Percentiles rank a stretch among this genome's conserved stretches.
These are phyloP conservation scores for Carex sylvatica DNA, from an alignment of 202 grass and related monocot genomes.

Conservation along the genomic window DNA sequence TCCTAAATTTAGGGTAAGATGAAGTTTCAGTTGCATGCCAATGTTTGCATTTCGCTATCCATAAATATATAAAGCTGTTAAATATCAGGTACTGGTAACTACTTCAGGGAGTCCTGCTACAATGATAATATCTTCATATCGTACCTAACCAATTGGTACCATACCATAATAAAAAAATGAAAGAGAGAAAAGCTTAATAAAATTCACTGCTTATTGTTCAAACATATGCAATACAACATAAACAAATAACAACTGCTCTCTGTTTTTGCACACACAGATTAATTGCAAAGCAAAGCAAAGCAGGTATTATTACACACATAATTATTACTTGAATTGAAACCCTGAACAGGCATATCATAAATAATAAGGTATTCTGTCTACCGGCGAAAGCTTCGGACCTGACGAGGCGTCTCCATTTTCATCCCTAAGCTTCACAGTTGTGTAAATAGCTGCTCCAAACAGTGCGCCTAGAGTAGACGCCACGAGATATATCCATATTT, in stretches of 20 bases:
- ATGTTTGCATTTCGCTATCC: neutral
- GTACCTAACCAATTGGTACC: neutral
- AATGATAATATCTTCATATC: neutral
- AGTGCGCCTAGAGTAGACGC: constrained; percentile 76
- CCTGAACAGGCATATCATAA: constrained; percentile 3
- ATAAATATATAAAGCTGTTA: neutral
- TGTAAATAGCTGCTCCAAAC: constrained; percentile 65
- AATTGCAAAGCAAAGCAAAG: constrained; percentile 41
- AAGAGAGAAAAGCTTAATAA: neutral
- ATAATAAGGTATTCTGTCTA: neutral
- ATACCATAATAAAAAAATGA: neutral
- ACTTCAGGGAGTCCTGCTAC: neutral
- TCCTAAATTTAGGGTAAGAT: too few relatives aligned
- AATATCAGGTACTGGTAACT: neutral
- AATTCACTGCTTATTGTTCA: neutral
- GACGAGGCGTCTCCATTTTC: constrained; percentile 52
- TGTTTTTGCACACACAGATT: neutral
- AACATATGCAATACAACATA: constrained; percentile 3
- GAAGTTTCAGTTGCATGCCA: too few relatives aligned
- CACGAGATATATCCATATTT: constrained; percentile 88
- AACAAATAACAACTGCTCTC: neutral
- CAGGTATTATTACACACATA: constrained; percentile 35
- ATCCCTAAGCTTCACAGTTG: constrained; percentile 70
- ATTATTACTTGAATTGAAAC: neutral
- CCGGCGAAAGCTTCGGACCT: constrained; percentile 67